These are phyloP conservation scores for Eutrema salsugineum DNA, from an alignment of 441 rosid genomes.

Conservation along the genomic window DNA sequence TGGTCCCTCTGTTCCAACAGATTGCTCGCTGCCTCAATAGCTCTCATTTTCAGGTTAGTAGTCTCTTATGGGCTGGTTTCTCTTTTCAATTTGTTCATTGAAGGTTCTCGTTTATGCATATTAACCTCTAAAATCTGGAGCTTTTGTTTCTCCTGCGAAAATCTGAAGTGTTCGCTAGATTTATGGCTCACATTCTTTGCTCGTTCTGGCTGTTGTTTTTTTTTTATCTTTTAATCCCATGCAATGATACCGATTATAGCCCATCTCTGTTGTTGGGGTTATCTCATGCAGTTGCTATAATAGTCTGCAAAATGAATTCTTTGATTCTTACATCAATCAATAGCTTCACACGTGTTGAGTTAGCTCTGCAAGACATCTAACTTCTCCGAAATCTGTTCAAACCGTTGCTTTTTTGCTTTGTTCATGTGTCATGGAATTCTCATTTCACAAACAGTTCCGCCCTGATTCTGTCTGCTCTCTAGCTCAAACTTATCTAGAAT, in stretches of 20 bases:
- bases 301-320: background rate
- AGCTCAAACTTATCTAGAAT: background rate
- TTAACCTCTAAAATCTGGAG: no score
- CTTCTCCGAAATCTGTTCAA: background rate
- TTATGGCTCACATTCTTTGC: background rate
- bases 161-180: background rate
- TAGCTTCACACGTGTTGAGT: background rate
- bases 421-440: background rate
- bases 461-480: background rate
- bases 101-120: background rate
- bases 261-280: background rate
- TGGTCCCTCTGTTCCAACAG: constrained; percentile 88
- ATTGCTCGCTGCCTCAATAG: constrained; percentile 88
- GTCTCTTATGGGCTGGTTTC: background rate
- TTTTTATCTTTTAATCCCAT: background rate
- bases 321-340: background rate
- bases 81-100: background rate
- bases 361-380: background rate
- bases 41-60: constrained; percentile 82
- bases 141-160: background rate
- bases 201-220: background rate
- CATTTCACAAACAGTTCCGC: background rate
- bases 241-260: background rate
- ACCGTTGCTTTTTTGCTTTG: background rate
- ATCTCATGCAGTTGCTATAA: background rate